A percentile compares a stretch with the other conserved stretches of the same genome.
Evolutionary conservation across 2,329 filamentous ascomycete genomes (phyloP).

Genomic region (Talaromyces funiculosus): DNA sequence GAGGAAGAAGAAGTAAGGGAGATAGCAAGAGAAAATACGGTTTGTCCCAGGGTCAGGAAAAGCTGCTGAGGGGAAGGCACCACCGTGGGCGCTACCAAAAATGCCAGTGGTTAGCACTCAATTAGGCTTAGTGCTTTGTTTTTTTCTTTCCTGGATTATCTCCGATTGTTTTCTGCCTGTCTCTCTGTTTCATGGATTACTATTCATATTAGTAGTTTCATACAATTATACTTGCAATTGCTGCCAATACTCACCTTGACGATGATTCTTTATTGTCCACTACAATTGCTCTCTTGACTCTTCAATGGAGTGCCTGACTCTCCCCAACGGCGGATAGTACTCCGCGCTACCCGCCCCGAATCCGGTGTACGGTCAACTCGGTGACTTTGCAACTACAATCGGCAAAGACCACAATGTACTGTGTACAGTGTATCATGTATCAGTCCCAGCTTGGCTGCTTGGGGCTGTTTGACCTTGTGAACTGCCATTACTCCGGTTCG

Average conservation of each 20-base stretch:
- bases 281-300: not conserved
- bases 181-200: not conserved
- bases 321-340: not conserved
- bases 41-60: not conserved
- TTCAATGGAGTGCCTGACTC: not conserved
- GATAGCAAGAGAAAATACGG: not conserved
- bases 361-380: slow-evolving; percentile 9
- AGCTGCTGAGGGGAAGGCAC: slow-evolving; percentile 10
- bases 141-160: not conserved
- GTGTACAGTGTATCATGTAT: not conserved
- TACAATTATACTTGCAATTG: not conserved
- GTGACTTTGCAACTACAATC: not conserved
- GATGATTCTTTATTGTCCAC: not conserved
- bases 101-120: slow-evolving; percentile 27
- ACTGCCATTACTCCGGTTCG: not conserved
- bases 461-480: not conserved
- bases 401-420: slow-evolving; percentile 1
- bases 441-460: not conserved
- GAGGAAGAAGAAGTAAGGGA: not conserved
- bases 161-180: not conserved
- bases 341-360: slow-evolving; percentile 2
- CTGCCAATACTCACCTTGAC: not conserved
- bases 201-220: not conserved
- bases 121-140: slow-evolving; percentile 12
- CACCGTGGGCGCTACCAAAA: slow-evolving; percentile 28